Evolutionary conservation across 2,329 filamentous ascomycete genomes (phyloP).

Genomic region (Cladosporium colombiae): DNA sequence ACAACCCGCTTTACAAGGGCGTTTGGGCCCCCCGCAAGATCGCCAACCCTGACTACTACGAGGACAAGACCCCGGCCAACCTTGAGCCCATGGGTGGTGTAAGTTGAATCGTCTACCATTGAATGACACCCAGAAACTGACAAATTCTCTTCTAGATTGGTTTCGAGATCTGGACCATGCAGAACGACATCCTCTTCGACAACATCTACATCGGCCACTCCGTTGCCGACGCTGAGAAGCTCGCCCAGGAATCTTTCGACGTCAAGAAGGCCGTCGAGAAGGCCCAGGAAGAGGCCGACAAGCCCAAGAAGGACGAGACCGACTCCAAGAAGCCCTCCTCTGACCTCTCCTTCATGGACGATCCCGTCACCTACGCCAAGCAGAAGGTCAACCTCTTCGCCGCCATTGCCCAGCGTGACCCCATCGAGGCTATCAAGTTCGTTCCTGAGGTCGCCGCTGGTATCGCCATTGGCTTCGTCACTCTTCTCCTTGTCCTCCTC

Average conservation of each 20-base stretch:
- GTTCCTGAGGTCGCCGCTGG: slow-evolving; percentile 89
- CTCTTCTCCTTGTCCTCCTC: slow-evolving; percentile 70
- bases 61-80: slow-evolving; percentile 96
- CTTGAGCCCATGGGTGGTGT: slow-evolving; percentile 97
- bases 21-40: slow-evolving; percentile 94
- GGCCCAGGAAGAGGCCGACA: slow-evolving; percentile 73
- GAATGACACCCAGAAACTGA: slow-evolving; percentile 20
- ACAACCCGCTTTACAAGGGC: slow-evolving; percentile 98
- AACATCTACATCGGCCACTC: slow-evolving; percentile 99
- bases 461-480: slow-evolving; percentile 69
- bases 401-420: slow-evolving; percentile 78
- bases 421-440: slow-evolving; percentile 79
- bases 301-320: slow-evolving; percentile 68
- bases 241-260: slow-evolving; percentile 86
- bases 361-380: slow-evolving; percentile 82
- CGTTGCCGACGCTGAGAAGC: slow-evolving; percentile 82
- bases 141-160: slow-evolving; percentile 65
- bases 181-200: slow-evolving; percentile 97
- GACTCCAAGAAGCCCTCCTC: slow-evolving; percentile 68
- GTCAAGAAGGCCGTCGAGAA: slow-evolving; percentile 84
- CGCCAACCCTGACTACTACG: slow-evolving; percentile 90
- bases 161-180: slow-evolving; percentile 99
- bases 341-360: slow-evolving; percentile 85
- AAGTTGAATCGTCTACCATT: slow-evolving; percentile 50
- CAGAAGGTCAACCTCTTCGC: slow-evolving; percentile 94